Conservation (phyloP, 2,329 filamentous ascomycete genomes). For the Lasiodiplodia gonubiensis region DNA sequence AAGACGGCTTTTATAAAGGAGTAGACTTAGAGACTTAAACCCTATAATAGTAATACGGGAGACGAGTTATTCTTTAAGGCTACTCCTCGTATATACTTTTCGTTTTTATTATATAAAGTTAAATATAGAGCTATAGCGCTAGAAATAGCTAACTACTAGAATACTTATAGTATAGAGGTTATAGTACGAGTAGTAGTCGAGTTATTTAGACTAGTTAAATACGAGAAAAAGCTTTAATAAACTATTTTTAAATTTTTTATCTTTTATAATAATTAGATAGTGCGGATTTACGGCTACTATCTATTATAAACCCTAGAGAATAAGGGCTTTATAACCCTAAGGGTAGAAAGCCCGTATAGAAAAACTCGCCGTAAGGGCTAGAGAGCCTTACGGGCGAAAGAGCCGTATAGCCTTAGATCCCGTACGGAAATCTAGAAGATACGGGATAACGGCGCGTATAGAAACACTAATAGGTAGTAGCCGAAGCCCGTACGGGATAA, state of each 20-base stretch:
- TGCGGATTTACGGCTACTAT: conserved; percentile 29
- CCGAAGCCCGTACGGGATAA: too few relatives aligned
- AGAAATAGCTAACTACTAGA: conserved; percentile 34
- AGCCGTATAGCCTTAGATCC: too few relatives aligned
- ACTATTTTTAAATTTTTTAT: conserved; percentile 7
- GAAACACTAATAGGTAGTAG: too few relatives aligned
- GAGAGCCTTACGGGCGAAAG: too few relatives aligned
- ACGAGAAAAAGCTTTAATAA: not conserved
- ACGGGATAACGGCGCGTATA: too few relatives aligned
- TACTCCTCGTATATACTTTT: conserved; percentile 34
- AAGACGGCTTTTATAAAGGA: conserved; percentile 46
- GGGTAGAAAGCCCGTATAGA: too few relatives aligned
- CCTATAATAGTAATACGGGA: not conserved
- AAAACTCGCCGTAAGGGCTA: too few relatives aligned
- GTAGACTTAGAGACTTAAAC: conserved; percentile 49
- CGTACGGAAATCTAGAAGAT: too few relatives aligned
- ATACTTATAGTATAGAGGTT: conserved; percentile 30
- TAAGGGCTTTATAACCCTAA: too few relatives aligned
- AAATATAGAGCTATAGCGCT: conserved; percentile 32
- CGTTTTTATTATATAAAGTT: conserved; percentile 34
- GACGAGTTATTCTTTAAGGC: conserved; percentile 31
- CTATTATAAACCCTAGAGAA: too few relatives aligned
- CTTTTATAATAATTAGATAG: conserved; percentile 17
- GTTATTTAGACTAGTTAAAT: conserved; percentile 3
- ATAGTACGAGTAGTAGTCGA: not conserved